Conservation (phyloP, 495 filamentous ascomycete species). For the Jackrogersella multiformis region DNA sequence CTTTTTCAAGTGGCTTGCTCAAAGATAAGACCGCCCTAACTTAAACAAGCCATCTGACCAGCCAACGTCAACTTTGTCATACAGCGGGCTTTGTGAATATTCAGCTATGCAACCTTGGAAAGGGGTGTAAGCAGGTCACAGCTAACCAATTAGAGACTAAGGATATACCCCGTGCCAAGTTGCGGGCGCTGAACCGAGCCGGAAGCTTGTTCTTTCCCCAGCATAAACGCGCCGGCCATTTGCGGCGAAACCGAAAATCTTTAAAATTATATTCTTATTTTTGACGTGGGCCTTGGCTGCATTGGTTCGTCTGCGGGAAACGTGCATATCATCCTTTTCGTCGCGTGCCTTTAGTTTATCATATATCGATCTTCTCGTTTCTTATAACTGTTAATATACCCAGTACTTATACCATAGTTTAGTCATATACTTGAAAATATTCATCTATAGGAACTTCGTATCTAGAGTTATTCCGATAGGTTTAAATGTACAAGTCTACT, state of each 20-base stretch:
- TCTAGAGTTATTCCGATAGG: neutral
- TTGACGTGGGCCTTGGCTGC: conserved; percentile 16
- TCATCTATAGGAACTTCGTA: no score
- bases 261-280: conserved; percentile 17
- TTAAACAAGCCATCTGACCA: conserved; percentile 9
- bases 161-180: conserved; percentile 39
- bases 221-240: neutral
- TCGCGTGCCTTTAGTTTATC: conserved; percentile 11
- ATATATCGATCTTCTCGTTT: neutral
- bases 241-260: conserved; percentile 15
- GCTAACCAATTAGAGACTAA: conserved; percentile 20
- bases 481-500: neutral
- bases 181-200: no score
- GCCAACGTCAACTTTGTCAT: neutral
- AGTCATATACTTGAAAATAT: no score
- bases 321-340: conserved; percentile 1
- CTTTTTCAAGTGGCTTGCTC: neutral
- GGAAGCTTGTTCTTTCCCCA: conserved; percentile 16
- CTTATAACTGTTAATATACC: no score
- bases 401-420: no score
- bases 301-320: conserved; percentile 10
- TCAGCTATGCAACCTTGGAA: conserved; percentile 5
- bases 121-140: neutral
- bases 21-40: conserved; percentile 24
- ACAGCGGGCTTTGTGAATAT: conserved; percentile 14